Evolutionary conservation across 2,329 filamentous ascomycete genomes (phyloP).

Genomic region (Dryadomyces quercivorus): DNA sequence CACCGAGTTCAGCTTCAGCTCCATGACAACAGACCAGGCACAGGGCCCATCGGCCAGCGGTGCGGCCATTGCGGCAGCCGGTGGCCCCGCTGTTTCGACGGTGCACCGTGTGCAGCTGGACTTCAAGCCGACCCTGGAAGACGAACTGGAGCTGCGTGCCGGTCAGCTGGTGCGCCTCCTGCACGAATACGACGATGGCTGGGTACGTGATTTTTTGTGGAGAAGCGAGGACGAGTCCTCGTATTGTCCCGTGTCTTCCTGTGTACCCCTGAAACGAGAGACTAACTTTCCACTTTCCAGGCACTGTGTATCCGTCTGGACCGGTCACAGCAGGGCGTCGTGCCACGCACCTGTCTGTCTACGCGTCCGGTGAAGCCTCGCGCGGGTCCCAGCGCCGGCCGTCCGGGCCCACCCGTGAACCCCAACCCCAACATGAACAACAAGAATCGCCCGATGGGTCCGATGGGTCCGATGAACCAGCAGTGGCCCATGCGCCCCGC

Average conservation of each 20-base stretch:
- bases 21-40: slow-evolving; percentile 34
- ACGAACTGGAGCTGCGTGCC: slow-evolving; percentile 71
- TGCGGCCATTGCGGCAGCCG: slow-evolving; percentile 49
- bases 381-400: slow-evolving; percentile 31
- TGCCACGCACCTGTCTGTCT: slow-evolving; percentile 85
- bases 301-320: slow-evolving; percentile 86
- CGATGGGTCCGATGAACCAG: slow-evolving; percentile 1
- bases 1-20: slow-evolving; percentile 50
- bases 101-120: slow-evolving; percentile 92
- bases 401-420: slow-evolving; percentile 42
- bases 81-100: slow-evolving; percentile 44
- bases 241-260: too few species aligned
- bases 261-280: too few species aligned
- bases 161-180: slow-evolving; percentile 80
- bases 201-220: slow-evolving; percentile 51
- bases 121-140: slow-evolving; percentile 83
- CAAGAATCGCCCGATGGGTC: slow-evolving; percentile 15
- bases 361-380: slow-evolving; percentile 84
- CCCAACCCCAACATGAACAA: slow-evolving; percentile 33
- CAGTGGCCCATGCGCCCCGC: neutral
- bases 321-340: slow-evolving; percentile 83
- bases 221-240: too few species aligned
- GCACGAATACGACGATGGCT: slow-evolving; percentile 96
- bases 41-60: slow-evolving; percentile 36
- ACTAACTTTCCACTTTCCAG: slow-evolving; percentile 27